These are phyloP conservation scores for Paramyrothecium roridum DNA, from an alignment of 2,329 filamentous ascomycete genomes.

Conservation along the genomic window DNA sequence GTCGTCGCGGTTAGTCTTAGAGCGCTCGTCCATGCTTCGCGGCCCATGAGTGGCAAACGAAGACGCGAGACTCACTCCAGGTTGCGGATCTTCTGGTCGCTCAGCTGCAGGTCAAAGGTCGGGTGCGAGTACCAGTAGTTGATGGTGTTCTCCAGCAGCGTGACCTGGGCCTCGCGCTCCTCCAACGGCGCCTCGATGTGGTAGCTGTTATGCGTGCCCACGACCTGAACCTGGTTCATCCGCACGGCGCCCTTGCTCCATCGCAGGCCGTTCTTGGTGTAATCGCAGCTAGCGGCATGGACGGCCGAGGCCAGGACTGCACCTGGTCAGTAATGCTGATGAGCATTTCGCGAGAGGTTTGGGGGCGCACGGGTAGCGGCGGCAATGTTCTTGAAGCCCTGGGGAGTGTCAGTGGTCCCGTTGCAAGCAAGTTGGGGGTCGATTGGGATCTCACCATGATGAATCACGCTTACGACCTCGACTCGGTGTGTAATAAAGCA, in stretches of 20 bases:
- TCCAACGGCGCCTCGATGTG: constrained; percentile 39
- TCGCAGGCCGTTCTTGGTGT: constrained; percentile 24
- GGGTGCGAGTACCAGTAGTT: constrained; percentile 38
- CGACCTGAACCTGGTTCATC: constrained; percentile 49
- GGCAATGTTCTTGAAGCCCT: neutral
- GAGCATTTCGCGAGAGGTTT: neutral
- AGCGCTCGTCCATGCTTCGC: neutral
- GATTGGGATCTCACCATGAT: neutral
- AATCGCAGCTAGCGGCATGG: constrained; percentile 2
- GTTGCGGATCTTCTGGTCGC: constrained; percentile 41
- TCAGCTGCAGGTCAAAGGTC: constrained; percentile 37
- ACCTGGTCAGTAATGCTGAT: neutral
- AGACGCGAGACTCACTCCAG: constrained; percentile 28
- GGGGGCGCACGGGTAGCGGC: neutral
- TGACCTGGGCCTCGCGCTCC: constrained; percentile 30
- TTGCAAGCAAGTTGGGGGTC: neutral
- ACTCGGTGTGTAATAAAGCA: neutral
- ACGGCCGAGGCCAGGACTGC: constrained; percentile 1
- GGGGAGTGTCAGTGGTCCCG: neutral
- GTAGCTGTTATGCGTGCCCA: constrained; percentile 51
- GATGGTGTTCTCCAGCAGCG: neutral
- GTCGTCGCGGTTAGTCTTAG: constrained; percentile 2
- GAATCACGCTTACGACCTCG: neutral
- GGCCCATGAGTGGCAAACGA: too few species aligned
- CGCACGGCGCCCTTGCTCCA: constrained; percentile 31